Evolutionary conservation across 768 basidiomycete genomes (phyloP), one percentile per base, ranked within the genome.

Genomic region (Neoboletus magnificus): DNA sequence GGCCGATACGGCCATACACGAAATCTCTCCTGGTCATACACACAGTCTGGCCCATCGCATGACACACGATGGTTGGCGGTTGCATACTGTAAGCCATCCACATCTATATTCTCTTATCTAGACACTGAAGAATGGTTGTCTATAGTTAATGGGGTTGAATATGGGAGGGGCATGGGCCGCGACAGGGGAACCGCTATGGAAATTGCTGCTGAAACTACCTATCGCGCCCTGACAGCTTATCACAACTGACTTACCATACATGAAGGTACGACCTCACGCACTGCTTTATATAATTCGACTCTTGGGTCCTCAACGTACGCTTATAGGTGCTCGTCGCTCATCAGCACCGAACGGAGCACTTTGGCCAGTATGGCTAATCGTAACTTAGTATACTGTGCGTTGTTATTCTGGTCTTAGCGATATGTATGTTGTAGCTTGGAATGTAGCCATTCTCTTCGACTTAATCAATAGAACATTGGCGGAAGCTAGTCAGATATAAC

Each of bases 141-240:
- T 44, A 39, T 36, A 69, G 68, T 66, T 25, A 63, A 68, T 33
- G 66, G 57, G 15, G 16, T 70, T 11, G 68, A 70, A 47, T 62
- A 70, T 32, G 68, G 68, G 13, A 57, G 55, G 13, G 68, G 68
- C 1, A 33, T 57, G 11, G 68, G 63, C 30, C 58, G 70, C 23
- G 61, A 68, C 44, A 65, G 64, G 30, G 68, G 68, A 30, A 54
- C 57, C 23, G 68, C 68, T 20, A 70, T 70, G 70, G 70, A 71
- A 52, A 32, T 52, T 9, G 68, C 68, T 40, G 70, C 68, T 22
- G 68, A 70, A 54, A 48, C 44, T 6, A 59, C 70, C 20, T 63
- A 62, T 52, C 55, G 47, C 20, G 70, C 70, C 13, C 40, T 70
- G 48, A 52, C 65, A 15, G 46, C 67, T 30, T 54, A 57, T 40